phyloP scores from a whole-genome alignment of 2,329 filamentous ascomycete species.

The Aspergillus pseudoviridinutans region DNA sequence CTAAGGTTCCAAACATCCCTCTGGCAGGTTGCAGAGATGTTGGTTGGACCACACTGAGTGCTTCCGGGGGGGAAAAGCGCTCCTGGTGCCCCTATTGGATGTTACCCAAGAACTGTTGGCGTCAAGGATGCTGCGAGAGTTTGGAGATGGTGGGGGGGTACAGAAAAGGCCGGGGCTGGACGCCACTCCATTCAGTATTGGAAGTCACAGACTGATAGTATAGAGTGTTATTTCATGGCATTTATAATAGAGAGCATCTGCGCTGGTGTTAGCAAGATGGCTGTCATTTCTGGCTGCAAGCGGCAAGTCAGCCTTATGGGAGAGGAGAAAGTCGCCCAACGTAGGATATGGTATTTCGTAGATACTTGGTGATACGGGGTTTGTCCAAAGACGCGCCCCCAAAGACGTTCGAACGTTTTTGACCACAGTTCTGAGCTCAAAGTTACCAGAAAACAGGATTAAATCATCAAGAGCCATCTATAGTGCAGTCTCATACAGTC shows the following conservation, averaged over 20 bases:
- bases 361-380: not conserved
- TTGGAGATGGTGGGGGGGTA: not conserved
- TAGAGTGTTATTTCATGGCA: not conserved
- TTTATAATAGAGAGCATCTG: not conserved
- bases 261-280: not conserved
- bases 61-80: slow-evolving; percentile 1
- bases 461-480: not conserved
- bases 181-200: not conserved
- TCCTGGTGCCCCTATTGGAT: slow-evolving; percentile 15
- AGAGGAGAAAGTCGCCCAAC: not conserved
- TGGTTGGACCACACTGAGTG: not conserved
- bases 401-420: not conserved
- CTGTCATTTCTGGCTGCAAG: not conserved
- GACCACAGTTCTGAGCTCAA: not conserved
- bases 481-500: not conserved
- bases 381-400: not conserved
- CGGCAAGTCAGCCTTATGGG: not conserved
- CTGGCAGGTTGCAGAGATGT: not conserved
- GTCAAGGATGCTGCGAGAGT: slow-evolving; percentile 9
- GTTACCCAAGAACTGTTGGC: slow-evolving; percentile 11
- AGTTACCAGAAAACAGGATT: not conserved
- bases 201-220: not conserved
- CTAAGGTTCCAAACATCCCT: not conserved
- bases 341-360: not conserved
- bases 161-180: not conserved